These are phyloP conservation scores for Porphyra umbilicalis DNA, from an alignment of 31 red algal genomes.

Conservation along the genomic window DNA sequence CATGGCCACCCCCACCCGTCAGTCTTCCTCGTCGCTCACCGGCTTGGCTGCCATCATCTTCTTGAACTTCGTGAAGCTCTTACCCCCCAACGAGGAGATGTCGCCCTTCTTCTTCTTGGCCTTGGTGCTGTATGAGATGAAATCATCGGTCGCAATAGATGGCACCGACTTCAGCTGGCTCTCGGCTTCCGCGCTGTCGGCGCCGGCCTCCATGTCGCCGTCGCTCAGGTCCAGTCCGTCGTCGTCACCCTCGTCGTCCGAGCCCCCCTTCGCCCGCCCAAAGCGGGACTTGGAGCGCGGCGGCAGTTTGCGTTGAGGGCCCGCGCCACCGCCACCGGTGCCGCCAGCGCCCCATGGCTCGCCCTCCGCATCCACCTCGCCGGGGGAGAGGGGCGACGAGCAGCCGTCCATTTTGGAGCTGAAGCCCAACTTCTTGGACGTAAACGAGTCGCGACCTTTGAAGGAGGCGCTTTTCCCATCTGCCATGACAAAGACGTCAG, in stretches of 20 bases:
- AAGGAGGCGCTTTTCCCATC: not conserved
- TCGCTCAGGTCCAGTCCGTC: not conserved
- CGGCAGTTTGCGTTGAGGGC: not conserved
- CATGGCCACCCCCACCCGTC: not conserved
- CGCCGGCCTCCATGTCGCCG: not conserved
- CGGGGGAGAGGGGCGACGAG: not conserved
- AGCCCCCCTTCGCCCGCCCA: not conserved
- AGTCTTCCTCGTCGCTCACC: not conserved
- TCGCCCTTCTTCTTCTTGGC: not conserved
- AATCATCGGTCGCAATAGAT: not conserved
- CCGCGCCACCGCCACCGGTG: not conserved
- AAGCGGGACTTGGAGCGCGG: not conserved
- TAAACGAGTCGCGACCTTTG: not conserved
- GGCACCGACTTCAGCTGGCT: not conserved
- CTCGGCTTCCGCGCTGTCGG: not conserved
- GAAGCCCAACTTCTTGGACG: not conserved
- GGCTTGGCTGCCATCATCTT: not conserved
- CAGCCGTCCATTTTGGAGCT: not conserved
- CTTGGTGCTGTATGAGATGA: not conserved
- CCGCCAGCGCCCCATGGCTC: not conserved
- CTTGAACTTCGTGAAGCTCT: not conserved
- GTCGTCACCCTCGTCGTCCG: not conserved
- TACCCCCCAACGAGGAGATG: not conserved
- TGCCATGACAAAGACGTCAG: not conserved
- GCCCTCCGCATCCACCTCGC: not conserved